Evolutionary conservation across 75 land plant species (phyloP), one percentile per base, ranked within the genome.

Genomic region (Adiantum capillusveneris): DNA sequence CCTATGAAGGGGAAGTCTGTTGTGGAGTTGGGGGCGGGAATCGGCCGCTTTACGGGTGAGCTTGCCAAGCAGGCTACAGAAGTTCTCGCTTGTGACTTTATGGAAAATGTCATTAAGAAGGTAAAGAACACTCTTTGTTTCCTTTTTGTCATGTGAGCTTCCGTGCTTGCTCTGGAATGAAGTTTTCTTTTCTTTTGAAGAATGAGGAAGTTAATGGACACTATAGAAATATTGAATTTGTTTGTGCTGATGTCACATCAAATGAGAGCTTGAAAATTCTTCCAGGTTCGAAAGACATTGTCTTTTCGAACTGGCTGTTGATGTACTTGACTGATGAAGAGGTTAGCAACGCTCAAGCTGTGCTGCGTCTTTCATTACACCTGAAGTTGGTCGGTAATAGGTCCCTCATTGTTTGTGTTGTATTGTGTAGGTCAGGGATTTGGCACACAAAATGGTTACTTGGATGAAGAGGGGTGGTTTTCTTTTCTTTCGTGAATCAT

Each of bases 171-270:
- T 3, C 37, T 34, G 37, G 37, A 34, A 3, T 9, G 3, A 9
- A 34, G n/a, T 9, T 3, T 34, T 34, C 37, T 34, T 5, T 34
- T 9, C 37, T 41, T 46, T 31, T 79, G 75, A 80, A 95, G 99
- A 95, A 95, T 59, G 78, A 84, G 66, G 72, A 63, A 22, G 60
- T 73, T n/a, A 84, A 90, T 75, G 89, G 97, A 6, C 92, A 84
- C 43, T 56, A 69, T 31, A 63, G 75, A 65, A 95, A 95, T 68
- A 74, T 76, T 43, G 72, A 76, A 46, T 95, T 95, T 66, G 45
- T 77, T 61, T 95, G 99, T 79, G 99, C 97, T 43, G 99, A 95
- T 79, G 99, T 90, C 36, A 84, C 97, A 19, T 87, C 97, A 20
- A 76, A 79, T 28, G 82, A 86, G 11, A 25, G 28, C 28, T 65